Evolutionary conservation across 768 basidiomycete genomes (phyloP).

Genomic region (Pulveroboletus frians): DNA sequence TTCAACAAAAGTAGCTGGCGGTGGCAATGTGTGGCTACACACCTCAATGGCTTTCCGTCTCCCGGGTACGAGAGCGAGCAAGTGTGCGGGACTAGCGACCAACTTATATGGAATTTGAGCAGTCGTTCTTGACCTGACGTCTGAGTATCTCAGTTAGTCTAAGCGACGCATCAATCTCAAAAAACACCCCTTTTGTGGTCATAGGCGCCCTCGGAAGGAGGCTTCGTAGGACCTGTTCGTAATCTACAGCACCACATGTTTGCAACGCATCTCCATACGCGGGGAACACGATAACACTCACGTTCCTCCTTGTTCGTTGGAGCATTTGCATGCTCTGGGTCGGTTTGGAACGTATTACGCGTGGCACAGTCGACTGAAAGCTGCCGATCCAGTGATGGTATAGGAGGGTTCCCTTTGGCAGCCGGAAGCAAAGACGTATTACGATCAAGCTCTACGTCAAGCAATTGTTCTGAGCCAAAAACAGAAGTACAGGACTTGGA

Average conservation of each 20-base stretch:
- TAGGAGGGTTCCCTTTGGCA: too few species aligned
- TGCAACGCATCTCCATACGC: background rate
- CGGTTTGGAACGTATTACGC: background rate
- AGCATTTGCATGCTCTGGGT: background rate
- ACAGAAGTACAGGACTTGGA: slow-evolving; percentile 30
- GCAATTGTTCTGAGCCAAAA: slow-evolving; percentile 45
- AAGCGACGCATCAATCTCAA: too few species aligned
- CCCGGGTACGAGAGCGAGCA: slow-evolving; percentile 35
- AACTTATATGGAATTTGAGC: slow-evolving; percentile 36
- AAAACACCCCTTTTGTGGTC: slow-evolving; percentile 14
- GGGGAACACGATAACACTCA: slow-evolving; percentile 7
- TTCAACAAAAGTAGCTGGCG: slow-evolving; percentile 1
- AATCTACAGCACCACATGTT: slow-evolving; percentile 22
- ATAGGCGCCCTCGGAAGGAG: slow-evolving; percentile 41
- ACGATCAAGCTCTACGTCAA: slow-evolving; percentile 40
- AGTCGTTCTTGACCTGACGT: slow-evolving; percentile 31
- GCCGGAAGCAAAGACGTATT: too few species aligned
- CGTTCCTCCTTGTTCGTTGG: slow-evolving; percentile 13
- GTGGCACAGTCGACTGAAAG: background rate
- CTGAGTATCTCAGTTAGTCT: slow-evolving; percentile 16
- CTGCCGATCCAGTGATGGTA: slow-evolving; percentile 27
- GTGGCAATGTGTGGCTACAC: slow-evolving; percentile 9
- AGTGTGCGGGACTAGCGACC: slow-evolving; percentile 31
- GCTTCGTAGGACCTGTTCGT: slow-evolving; percentile 29
- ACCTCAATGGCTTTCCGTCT: slow-evolving; percentile 49